Base-by-base conservation (phyloP, 2,329 filamentous ascomycete species). In the Lithohypha guttulata region DNA sequence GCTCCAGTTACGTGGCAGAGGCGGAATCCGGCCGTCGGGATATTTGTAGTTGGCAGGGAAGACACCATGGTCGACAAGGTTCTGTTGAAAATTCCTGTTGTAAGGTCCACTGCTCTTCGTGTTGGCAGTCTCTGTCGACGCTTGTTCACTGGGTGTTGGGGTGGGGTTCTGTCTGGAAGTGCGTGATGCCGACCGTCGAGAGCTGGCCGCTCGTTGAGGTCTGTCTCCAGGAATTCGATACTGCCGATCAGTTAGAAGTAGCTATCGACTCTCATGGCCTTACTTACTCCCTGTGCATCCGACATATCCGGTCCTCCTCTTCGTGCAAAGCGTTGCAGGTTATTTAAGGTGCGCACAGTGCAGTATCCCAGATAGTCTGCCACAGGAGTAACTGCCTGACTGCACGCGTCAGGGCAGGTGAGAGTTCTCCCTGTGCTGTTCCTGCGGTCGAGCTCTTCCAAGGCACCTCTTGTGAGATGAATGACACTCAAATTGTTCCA, bases 31-130 rank as follows among this genome's bases (percentile, higher is more conserved):
- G 13, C 51, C 52, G 50, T 53, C 41, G 4, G 42, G 50, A 40
- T 50, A 53, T 29, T 42, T 43, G 25, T 54, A 54, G 14, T 38
- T 51, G 26, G 42, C 20, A 21, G 55, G 45, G 33, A 57, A 57
- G 26, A 64, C 45, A 9, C 33, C 38, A 45, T 57, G 26, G 38
- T 65, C 55, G 39, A 57, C 54, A 21, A 65, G 49, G 35, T 61
- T 48, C 35, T 59, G 53, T 30, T 60, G 50, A 49, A 64, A 64
- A 41, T 51, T 46, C 30, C 49, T 48, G 46, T 59, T 45, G 43
- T 63, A 61, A 1, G 51, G 42, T 30, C 49, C 47, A 19, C 49
- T 53, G 38, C 42, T 55, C 27, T 47, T 53, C 6, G 42, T 58
- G 23, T 38, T 55, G 30, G 38, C 47, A n/a, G 49, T 28, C 4